These are phyloP conservation scores for Phytophthora niederhauseri DNA, from an alignment of 352 stramenopile species.

Conservation along the genomic window DNA sequence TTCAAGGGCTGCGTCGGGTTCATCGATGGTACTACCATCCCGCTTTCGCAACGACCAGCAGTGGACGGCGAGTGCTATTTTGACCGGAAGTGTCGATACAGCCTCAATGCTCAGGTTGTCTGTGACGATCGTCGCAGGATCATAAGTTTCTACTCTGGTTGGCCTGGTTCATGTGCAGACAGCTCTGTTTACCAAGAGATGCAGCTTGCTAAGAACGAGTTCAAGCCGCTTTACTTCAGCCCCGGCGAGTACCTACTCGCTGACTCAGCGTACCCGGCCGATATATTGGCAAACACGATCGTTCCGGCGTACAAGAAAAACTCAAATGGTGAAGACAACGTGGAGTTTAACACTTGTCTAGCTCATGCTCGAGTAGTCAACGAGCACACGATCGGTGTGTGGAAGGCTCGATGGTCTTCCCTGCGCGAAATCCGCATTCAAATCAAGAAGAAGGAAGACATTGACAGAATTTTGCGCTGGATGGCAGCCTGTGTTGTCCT, in stretches of 20 bases:
- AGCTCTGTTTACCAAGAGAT: conserved; percentile 26
- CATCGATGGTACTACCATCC: conserved; percentile 23
- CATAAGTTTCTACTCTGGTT: conserved; percentile 29
- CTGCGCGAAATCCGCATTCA: conserved; percentile 23
- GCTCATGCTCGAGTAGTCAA: conserved; percentile 26
- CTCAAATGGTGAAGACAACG: conserved; percentile 6
- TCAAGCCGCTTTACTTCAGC: conserved; percentile 14
- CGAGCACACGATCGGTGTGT: conserved; percentile 23
- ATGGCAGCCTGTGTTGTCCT: conserved; percentile 7
- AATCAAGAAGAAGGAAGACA: conserved; percentile 1
- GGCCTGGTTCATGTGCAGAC: conserved; percentile 22
- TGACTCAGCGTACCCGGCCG: conserved; percentile 20
- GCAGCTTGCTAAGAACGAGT: conserved; percentile 3
- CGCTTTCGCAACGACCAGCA: conserved; percentile 9
- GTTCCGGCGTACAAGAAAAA: conserved; percentile 17
- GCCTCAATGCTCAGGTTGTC: conserved; percentile 26
- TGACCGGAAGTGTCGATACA: conserved; percentile 22
- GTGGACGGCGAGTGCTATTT: conserved; percentile 23
- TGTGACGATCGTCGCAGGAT: conserved; percentile 19
- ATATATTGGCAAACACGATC: conserved; percentile 14
- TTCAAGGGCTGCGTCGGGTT: conserved; percentile 21
- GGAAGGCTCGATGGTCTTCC: conserved; percentile 24
- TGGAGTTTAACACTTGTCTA: conserved; percentile 22
- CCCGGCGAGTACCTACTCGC: conserved; percentile 17
- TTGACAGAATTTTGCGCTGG: neutral